Conservation (phyloP, 306 rosid species). For the Erythrophleum fordii region DNA sequence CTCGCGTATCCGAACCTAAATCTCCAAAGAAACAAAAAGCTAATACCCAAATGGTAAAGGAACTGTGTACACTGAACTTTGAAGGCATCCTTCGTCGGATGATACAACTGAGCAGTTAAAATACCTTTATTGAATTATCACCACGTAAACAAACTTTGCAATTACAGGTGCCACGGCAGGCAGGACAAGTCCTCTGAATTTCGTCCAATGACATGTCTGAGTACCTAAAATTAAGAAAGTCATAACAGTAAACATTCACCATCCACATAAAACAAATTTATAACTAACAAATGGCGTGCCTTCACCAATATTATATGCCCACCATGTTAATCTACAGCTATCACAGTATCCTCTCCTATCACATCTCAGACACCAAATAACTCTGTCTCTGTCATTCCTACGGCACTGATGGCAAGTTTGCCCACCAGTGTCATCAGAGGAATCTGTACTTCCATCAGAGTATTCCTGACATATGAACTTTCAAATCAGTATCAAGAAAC, state of each 20-base stretch:
- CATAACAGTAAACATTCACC: conserved; percentile 24
- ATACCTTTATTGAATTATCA: conserved; percentile 90
- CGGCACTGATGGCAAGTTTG: conserved; percentile 91
- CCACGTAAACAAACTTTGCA: conserved; percentile 83
- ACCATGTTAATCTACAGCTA: conserved; percentile 76
- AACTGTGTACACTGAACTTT: conserved; percentile 28
- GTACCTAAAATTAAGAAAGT: conserved; percentile 59
- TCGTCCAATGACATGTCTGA: conserved; percentile 71
- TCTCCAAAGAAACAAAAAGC: conserved; percentile 30
- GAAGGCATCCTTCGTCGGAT: conserved; percentile 27
- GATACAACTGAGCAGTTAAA: conserved; percentile 9
- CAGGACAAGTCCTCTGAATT: conserved; percentile 82
- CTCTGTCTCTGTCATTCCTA: conserved; percentile 63
- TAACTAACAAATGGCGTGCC: neutral
- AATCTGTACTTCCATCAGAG: conserved; percentile 65
- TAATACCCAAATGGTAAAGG: conserved; percentile 29
- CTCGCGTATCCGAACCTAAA: conserved; percentile 87
- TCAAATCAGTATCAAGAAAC: conserved; percentile 35
- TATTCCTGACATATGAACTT: conserved; percentile 61
- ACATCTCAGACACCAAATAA: conserved; percentile 84
- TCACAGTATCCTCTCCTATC: conserved; percentile 92
- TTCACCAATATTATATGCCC: conserved; percentile 40
- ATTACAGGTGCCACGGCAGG: conserved; percentile 88
- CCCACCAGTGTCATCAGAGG: conserved; percentile 77
- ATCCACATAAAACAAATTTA: conserved; percentile 7